Percentiles rank a stretch among this genome's conserved stretches.
phyloP scores from a whole-genome alignment of 352 stramenopile species.

The Phytophthora boehmeriae region DNA sequence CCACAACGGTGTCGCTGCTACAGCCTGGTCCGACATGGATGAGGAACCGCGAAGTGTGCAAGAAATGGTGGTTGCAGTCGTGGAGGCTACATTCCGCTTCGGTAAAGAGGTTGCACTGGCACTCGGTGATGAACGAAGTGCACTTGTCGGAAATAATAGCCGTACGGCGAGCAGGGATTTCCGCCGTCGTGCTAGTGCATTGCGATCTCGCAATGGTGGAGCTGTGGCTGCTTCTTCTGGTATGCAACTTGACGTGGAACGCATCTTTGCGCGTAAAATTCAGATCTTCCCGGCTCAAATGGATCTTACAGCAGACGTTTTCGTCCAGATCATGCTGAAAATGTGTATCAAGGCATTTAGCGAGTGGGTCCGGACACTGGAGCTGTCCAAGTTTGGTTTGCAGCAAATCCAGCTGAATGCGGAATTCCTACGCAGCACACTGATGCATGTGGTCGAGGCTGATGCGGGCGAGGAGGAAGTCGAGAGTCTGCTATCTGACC shows the following conservation, averaged over 20 bases:
- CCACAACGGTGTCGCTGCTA: conserved; percentile 44
- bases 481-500: conserved; percentile 74
- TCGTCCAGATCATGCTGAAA: conserved; percentile 75
- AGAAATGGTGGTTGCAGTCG: conserved; percentile 60
- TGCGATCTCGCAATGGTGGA: conserved; percentile 59
- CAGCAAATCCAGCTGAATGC: conserved; percentile 86
- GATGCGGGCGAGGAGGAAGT: conserved; percentile 59
- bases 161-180: conserved; percentile 68
- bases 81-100: conserved; percentile 61
- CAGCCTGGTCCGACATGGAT: conserved; percentile 59
- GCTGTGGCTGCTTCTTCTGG: conserved; percentile 34
- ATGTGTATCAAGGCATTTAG: conserved; percentile 80
- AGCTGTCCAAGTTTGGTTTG: conserved; percentile 69
- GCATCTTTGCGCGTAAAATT: conserved; percentile 84
- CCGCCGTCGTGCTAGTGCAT: conserved; percentile 54
- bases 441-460: conserved; percentile 56
- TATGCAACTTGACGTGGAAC: conserved; percentile 82
- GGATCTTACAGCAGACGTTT: conserved; percentile 64
- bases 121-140: conserved; percentile 64
- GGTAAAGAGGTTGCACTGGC: conserved; percentile 69
- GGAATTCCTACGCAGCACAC: conserved; percentile 67
- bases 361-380: conserved; percentile 65
- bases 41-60: conserved; percentile 77
- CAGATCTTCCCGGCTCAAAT: conserved; percentile 59
- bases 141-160: conserved; percentile 47